A percentile compares a stretch with the other conserved stretches of the same genome.
Evolutionary conservation across 768 basidiomycete genomes (phyloP).

Genomic region (Tylopilus plumbeoviolaceoides): DNA sequence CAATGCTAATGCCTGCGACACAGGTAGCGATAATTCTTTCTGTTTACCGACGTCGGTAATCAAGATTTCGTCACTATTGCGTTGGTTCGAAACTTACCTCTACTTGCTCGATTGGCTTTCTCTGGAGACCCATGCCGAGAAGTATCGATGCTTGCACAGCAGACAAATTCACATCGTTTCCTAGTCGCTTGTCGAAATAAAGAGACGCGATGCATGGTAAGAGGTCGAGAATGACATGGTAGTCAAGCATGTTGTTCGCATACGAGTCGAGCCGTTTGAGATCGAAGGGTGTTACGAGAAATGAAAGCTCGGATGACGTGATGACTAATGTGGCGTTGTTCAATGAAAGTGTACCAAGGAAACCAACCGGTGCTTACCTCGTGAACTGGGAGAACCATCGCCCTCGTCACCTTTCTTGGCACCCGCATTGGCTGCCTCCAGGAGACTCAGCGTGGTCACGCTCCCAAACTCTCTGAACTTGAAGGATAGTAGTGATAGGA

Average conservation of each 20-base stretch:
- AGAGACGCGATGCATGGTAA: conserved; percentile 77
- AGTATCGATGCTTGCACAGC: conserved; percentile 91
- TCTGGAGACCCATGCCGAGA: conserved; percentile 83
- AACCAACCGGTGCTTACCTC: conserved; percentile 32
- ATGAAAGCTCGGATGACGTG: conserved; percentile 44
- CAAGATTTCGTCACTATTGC: background rate
- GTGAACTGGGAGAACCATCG: conserved; percentile 23
- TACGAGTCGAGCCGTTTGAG: conserved; percentile 95
- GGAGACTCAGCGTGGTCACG: conserved; percentile 78
- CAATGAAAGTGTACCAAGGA: background rate
- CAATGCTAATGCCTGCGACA: conserved; percentile 83
- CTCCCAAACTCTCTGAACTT: conserved; percentile 94
- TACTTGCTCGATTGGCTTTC: conserved; percentile 84
- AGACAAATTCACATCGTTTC: conserved; percentile 63
- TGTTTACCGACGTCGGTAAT: conserved; percentile 27
- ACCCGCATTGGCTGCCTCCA: conserved; percentile 78
- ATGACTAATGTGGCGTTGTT: conserved; percentile 11
- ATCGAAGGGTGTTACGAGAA: conserved; percentile 85
- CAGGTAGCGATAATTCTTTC: conserved; percentile 78
- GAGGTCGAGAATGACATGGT: conserved; percentile 92
- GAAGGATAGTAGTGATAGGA: conserved; percentile 85
- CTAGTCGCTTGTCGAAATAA: conserved; percentile 76
- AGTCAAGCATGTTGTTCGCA: conserved; percentile 93
- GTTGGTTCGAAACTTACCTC: conserved; percentile 49
- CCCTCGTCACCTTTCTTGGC: conserved; percentile 41